Evolutionary conservation across 1,284 basidiomycete genomes (phyloP).

Genomic region (Apiotrichum sp.): DNA sequence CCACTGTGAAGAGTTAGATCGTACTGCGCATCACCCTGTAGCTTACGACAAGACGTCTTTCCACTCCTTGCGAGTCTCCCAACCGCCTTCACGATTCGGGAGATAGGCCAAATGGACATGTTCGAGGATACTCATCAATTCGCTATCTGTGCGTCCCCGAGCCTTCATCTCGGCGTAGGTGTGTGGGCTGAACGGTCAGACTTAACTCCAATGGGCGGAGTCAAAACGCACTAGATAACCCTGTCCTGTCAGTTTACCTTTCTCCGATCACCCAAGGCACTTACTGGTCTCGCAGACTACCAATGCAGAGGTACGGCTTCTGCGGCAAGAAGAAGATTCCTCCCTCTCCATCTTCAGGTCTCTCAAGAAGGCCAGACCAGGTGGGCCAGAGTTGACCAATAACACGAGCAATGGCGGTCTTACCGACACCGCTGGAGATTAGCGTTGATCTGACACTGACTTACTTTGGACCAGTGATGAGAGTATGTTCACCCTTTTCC

Average conservation of each 20-base stretch:
- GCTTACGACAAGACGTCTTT: conserved; percentile 65
- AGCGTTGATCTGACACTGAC: conserved; percentile 11
- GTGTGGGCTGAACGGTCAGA: conserved; percentile 63
- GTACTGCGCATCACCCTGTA: neutral
- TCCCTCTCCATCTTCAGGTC: conserved; percentile 48
- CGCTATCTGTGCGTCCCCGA: conserved; percentile 58
- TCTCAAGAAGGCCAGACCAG: conserved; percentile 48
- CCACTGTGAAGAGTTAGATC: conserved; percentile 54
- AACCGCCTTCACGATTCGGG: conserved; percentile 80
- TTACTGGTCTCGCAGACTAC: conserved; percentile 78
- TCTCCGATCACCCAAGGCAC: conserved; percentile 24
- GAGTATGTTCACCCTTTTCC: conserved; percentile 73
- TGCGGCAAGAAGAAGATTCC: conserved; percentile 87
- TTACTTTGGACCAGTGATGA: conserved; percentile 76
- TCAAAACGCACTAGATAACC: conserved; percentile 39
- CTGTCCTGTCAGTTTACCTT: conserved; percentile 12
- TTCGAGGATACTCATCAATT: conserved; percentile 67
- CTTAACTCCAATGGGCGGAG: too few relatives aligned
- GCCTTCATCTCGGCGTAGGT: conserved; percentile 69
- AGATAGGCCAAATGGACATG: conserved; percentile 80
- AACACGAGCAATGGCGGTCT: conserved; percentile 86
- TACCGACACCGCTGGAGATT: conserved; percentile 71
- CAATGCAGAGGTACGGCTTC: conserved; percentile 81
- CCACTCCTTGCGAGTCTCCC: conserved; percentile 89
- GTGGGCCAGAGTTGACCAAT: conserved; percentile 80